phyloP scores from a whole-genome alignment of 1,139 yeast species.

The Kurtzmaniella quercitrusa region DNA sequence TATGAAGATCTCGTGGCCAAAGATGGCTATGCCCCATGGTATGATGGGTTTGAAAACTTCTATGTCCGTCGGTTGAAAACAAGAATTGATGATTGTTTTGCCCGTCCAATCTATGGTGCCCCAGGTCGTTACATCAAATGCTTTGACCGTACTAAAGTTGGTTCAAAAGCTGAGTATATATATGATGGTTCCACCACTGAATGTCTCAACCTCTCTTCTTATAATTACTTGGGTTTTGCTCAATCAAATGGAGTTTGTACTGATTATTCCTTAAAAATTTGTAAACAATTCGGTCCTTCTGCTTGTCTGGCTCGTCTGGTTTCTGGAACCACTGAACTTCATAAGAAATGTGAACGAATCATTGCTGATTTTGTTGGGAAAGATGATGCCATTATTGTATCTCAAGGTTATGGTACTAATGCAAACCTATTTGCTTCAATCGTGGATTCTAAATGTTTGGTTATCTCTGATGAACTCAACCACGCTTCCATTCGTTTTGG shows the following conservation, averaged over 20 bases:
- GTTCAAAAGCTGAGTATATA: slow-evolving; percentile 54
- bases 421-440: slow-evolving; percentile 84
- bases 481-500: slow-evolving; percentile 97
- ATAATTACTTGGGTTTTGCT: slow-evolving; percentile 94
- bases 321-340: slow-evolving; percentile 77
- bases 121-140: slow-evolving; percentile 90
- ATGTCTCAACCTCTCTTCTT: slow-evolving; percentile 83
- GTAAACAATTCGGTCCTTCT: slow-evolving; percentile 69
- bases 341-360: slow-evolving; percentile 65
- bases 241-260: slow-evolving; percentile 93
- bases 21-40: slow-evolving; percentile 96
- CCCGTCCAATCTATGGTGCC: slow-evolving; percentile 93
- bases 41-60: slow-evolving; percentile 88
- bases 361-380: slow-evolving; percentile 88
- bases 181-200: slow-evolving; percentile 73
- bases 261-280: slow-evolving; percentile 61
- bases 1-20: slow-evolving; percentile 67
- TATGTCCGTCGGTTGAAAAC: slow-evolving; percentile 87
- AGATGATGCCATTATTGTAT: slow-evolving; percentile 79
- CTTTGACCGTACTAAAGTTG: slow-evolving; percentile 66
- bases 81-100: slow-evolving; percentile 91
- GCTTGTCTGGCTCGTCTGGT: slow-evolving; percentile 73
- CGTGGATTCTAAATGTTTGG: slow-evolving; percentile 82
- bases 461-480: slow-evolving; percentile 89
- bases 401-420: slow-evolving; percentile 96